Percentiles rank a stretch among this genome's conserved stretches.
Evolutionary conservation across 352 stramenopile species (phyloP).

Genomic region (Globisporangium rhizosaccharum): DNA sequence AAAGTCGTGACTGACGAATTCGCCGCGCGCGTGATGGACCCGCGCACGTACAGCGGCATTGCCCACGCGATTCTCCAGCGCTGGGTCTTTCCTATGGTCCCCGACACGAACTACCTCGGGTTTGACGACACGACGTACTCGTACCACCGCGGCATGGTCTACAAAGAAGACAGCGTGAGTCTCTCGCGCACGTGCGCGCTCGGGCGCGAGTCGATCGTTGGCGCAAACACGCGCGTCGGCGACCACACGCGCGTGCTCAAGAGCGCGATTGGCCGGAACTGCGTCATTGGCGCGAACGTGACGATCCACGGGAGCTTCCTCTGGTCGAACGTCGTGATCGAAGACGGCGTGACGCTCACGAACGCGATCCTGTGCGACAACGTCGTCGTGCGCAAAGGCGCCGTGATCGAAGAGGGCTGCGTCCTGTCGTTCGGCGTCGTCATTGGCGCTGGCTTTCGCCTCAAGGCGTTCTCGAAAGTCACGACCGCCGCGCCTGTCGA

Average conservation of each 20-base stretch:
- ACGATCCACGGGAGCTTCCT: conserved; percentile 70
- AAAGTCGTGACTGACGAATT: conserved; percentile 92
- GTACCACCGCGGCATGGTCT: conserved; percentile 78
- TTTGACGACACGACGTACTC: conserved; percentile 53
- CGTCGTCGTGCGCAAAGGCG: conserved; percentile 64
- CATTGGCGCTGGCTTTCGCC: conserved; percentile 64
- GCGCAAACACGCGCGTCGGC: conserved; percentile 42
- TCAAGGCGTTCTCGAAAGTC: conserved; percentile 77
- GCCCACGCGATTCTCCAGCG: conserved; percentile 92
- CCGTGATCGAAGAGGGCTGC: conserved; percentile 64
- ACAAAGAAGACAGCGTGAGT: conserved; percentile 70
- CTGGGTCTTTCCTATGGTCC: conserved; percentile 95
- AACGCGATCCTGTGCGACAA: conserved; percentile 84
- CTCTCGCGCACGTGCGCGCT: conserved; percentile 64
- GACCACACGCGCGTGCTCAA: conserved; percentile 52
- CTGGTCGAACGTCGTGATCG: conserved; percentile 78
- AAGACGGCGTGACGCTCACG: conserved; percentile 69
- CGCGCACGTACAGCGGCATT: conserved; percentile 90
- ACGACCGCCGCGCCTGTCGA: conserved; percentile 54
- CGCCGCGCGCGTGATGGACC: conserved; percentile 92
- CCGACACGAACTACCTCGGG: conserved; percentile 87
- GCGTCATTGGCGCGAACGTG: conserved; percentile 67
- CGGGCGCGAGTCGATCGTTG: conserved; percentile 70
- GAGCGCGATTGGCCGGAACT: conserved; percentile 68
- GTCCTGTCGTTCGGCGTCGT: conserved; percentile 80